Conservation (phyloP, 192 early-diverging fungal genomes). For the Linnemannia schmuckeri region DNA sequence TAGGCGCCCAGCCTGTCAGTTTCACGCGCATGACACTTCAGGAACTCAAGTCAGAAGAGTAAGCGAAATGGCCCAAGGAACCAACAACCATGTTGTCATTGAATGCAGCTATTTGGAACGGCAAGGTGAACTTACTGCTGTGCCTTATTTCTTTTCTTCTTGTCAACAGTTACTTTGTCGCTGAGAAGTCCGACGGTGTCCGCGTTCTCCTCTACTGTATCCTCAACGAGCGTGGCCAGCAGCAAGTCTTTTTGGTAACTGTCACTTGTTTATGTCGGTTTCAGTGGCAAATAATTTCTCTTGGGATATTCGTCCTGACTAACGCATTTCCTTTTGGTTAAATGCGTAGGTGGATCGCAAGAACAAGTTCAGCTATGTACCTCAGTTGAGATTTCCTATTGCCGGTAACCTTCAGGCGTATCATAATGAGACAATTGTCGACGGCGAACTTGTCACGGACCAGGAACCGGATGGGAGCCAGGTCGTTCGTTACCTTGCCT, state of each 20-base stretch:
- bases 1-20: slow-evolving; percentile 77
- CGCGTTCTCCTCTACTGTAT: slow-evolving; percentile 70
- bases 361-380: slow-evolving; percentile 81
- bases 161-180: slow-evolving; percentile 74
- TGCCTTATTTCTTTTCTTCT: background rate
- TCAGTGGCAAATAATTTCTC: background rate
- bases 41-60: slow-evolving; percentile 72
- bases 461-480: slow-evolving; percentile 66
- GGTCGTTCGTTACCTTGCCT: slow-evolving; percentile 67
- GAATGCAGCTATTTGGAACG: too few relatives aligned
- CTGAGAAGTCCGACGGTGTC: slow-evolving; percentile 88
- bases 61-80: slow-evolving; percentile 19
- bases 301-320: background rate
- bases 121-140: background rate
- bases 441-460: slow-evolving; percentile 94
- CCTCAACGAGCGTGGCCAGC: slow-evolving; percentile 44
- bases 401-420: slow-evolving; percentile 58
- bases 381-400: slow-evolving; percentile 72
- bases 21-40: slow-evolving; percentile 64
- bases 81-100: background rate
- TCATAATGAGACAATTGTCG: slow-evolving; percentile 84
- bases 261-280: background rate
- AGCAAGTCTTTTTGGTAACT: slow-evolving; percentile 68
- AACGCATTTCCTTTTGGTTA: background rate
- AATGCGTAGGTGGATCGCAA: slow-evolving; percentile 82